These are phyloP conservation scores for Verticillium longisporum DNA, from an alignment of 2,329 filamentous ascomycete genomes.

Conservation along the genomic window DNA sequence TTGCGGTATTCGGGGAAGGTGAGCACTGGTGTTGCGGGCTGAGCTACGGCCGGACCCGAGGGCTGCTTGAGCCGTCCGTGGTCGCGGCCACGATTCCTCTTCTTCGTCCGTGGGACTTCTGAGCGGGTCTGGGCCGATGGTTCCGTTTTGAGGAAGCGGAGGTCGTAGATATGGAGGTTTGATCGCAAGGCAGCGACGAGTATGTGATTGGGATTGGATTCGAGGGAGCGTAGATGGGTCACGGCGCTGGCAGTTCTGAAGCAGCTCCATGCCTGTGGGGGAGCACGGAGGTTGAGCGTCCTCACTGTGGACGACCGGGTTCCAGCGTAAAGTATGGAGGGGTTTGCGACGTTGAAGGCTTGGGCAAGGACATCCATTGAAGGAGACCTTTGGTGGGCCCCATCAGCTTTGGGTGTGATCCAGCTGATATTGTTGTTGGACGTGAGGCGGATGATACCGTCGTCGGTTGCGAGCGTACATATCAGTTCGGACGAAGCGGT, in stretches of 20 bases:
- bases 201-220: constrained; percentile 32
- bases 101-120: neutral
- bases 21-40: constrained; percentile 26
- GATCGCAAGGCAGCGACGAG: constrained; percentile 44
- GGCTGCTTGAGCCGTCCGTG: neutral
- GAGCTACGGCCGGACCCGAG: neutral
- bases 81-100: neutral
- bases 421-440: constrained; percentile 23
- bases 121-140: neutral
- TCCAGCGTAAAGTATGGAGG: constrained; percentile 42
- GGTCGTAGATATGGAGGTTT: constrained; percentile 49
- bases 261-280: constrained; percentile 23
- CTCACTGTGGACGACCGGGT: constrained; percentile 40
- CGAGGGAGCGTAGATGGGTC: constrained; percentile 42
- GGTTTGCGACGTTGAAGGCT: constrained; percentile 36
- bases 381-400: constrained; percentile 6
- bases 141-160: constrained; percentile 32
- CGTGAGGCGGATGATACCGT: constrained; percentile 34
- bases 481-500: constrained; percentile 2
- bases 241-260: constrained; percentile 31
- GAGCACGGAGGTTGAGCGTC: constrained; percentile 36
- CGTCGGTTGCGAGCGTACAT: constrained; percentile 32
- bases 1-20: constrained; percentile 45
- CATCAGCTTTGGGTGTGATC: constrained; percentile 19
- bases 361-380: constrained; percentile 37